Evolutionary conservation across 1,284 basidiomycete species (phyloP).

Genomic region (Pyrrhoderma lamaoense): DNA sequence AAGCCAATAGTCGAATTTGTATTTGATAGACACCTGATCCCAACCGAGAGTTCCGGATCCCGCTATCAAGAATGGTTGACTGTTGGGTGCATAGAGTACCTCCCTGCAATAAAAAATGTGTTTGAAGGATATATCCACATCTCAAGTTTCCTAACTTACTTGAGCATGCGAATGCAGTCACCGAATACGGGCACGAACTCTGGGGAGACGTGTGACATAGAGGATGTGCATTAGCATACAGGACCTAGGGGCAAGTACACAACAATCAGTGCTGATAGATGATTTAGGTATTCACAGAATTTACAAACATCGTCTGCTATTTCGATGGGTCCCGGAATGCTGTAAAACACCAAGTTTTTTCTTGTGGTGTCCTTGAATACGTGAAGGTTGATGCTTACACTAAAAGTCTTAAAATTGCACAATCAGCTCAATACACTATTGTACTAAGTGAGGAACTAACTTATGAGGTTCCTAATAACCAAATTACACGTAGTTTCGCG

Average conservation of each 20-base stretch:
- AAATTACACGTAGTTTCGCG: constrained; percentile 1
- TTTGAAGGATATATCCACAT: not conserved
- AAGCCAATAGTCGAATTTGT: not conserved
- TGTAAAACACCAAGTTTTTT: constrained; percentile 22
- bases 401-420: constrained; percentile 40
- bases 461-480: constrained; percentile 51
- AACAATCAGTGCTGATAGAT: constrained; percentile 3
- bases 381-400: constrained; percentile 39
- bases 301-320: constrained; percentile 64
- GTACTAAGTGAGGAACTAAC: constrained; percentile 34
- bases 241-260: constrained; percentile 34
- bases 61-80: constrained; percentile 85
- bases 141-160: constrained; percentile 31
- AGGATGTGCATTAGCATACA: constrained; percentile 82
- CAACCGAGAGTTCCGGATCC: constrained; percentile 95
- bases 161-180: constrained; percentile 83
- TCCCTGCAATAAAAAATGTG: too few species aligned
- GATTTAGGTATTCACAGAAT: not conserved
- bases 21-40: constrained; percentile 53
- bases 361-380: not conserved
- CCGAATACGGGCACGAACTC: constrained; percentile 90
- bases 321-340: constrained; percentile 81
- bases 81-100: constrained; percentile 68
- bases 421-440: constrained; percentile 15
- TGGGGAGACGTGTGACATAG: constrained; percentile 85